Evolutionary conservation across 2,329 filamentous ascomycete genomes (phyloP).

Genomic region (Fonsecaea monophora): DNA sequence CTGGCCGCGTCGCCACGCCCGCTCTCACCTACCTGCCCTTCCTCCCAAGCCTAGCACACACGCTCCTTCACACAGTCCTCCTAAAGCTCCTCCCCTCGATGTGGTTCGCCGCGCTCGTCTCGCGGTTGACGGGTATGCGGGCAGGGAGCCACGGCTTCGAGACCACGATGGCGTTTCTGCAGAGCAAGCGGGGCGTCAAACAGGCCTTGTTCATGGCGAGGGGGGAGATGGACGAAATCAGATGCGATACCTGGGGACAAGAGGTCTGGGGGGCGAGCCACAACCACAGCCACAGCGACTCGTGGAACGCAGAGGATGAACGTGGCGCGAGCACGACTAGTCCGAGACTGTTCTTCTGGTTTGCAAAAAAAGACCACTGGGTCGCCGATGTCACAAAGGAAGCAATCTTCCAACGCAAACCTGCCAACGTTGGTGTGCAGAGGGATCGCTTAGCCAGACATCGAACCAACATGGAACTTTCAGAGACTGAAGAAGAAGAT

Average conservation of each 20-base stretch:
- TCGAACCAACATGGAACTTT: background rate
- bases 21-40: constrained; percentile 60
- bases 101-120: constrained; percentile 52
- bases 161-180: constrained; percentile 60
- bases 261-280: constrained; percentile 64
- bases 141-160: constrained; percentile 50
- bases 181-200: constrained; percentile 56
- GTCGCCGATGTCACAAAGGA: constrained; percentile 65
- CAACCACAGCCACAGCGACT: constrained; percentile 21
- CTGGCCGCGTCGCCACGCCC: constrained; percentile 68
- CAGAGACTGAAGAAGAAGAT: constrained; percentile 34
- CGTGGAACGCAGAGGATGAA: constrained; percentile 20
- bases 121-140: constrained; percentile 51
- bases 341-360: constrained; percentile 63
- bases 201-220: constrained; percentile 65
- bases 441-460: background rate
- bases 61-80: constrained; percentile 52
- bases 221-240: constrained; percentile 65
- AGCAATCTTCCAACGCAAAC: constrained; percentile 57
- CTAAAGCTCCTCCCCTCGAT: constrained; percentile 51
- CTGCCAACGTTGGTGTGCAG: constrained; percentile 33
- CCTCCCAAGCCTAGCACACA: constrained; percentile 50
- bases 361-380: constrained; percentile 67
- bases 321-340: background rate
- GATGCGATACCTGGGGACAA: constrained; percentile 62